Percentiles rank a stretch among this genome's conserved stretches.
phyloP scores from a whole-genome alignment of 805 yeast genomes.

The Scheffersomyces ergatensis region DNA sequence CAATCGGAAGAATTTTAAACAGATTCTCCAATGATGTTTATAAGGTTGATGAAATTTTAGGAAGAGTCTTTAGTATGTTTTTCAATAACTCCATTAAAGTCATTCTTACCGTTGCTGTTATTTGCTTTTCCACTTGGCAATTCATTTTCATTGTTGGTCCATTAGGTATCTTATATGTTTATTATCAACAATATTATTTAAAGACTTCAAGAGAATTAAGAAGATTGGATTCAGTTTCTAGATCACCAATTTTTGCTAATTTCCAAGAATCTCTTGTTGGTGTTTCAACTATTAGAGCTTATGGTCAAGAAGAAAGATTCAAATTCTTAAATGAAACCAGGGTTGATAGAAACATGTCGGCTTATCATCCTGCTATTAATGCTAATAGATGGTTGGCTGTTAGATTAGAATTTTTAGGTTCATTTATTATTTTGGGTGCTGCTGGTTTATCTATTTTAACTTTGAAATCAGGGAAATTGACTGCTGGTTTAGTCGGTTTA shows the following conservation, averaged over 20 bases:
- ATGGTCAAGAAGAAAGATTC: constrained; percentile 63
- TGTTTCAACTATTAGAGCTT: constrained; percentile 73
- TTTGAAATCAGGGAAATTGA: constrained; percentile 62
- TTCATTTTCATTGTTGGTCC: constrained; percentile 73
- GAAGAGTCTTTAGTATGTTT: constrained; percentile 70
- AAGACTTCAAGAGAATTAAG: constrained; percentile 79
- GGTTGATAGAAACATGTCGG: constrained; percentile 85
- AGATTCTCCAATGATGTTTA: constrained; percentile 90
- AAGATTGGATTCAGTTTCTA: constrained; percentile 75
- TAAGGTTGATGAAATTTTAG: constrained; percentile 77
- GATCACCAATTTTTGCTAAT: constrained; percentile 80
- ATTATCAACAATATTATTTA: constrained; percentile 74
- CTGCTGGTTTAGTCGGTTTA: constrained; percentile 92
- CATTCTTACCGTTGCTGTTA: constrained; percentile 74
- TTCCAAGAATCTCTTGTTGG: constrained; percentile 82
- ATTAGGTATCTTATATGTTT: constrained; percentile 59
- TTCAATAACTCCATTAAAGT: constrained; percentile 61
- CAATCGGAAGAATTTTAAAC: constrained; percentile 87
- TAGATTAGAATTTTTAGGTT: constrained; percentile 87
- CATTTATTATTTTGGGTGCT: constrained; percentile 81
- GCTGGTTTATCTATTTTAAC: constrained; percentile 78
- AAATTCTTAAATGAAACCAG: constrained; percentile 61
- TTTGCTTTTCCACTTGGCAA: constrained; percentile 85
- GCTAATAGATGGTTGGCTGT: constrained; percentile 98
- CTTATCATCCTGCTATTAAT: constrained; percentile 86